Evolutionary conservation across 2,329 filamentous ascomycete genomes (phyloP).

Genomic region (Colletotrichum sp.): DNA sequence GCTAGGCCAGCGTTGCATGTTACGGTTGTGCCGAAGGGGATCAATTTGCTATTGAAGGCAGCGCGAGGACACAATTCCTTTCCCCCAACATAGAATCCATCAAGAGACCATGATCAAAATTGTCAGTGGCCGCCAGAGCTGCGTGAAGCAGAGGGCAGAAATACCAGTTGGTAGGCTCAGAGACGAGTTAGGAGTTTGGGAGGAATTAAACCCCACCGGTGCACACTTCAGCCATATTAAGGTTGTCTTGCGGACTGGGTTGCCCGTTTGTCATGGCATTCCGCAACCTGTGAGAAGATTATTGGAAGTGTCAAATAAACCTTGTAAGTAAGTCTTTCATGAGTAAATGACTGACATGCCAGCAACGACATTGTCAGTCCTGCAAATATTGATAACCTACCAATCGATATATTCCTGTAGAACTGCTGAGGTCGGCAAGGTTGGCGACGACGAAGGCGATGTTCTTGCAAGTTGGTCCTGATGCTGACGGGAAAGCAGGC

Average conservation of each 20-base stretch:
- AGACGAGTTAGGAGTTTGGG: not conserved
- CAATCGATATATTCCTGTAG: not conserved
- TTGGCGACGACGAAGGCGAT: fast-evolving
- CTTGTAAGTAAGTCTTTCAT: not conserved
- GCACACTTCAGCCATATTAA: not conserved
- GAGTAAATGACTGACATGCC: fast-evolving
- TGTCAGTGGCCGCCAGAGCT: not conserved
- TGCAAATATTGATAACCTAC: not conserved
- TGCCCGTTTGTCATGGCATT: not conserved
- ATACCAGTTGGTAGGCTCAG: not conserved
- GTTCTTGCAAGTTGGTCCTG: not conserved
- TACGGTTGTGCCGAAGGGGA: not conserved
- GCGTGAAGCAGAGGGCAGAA: not conserved
- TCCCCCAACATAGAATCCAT: not conserved
- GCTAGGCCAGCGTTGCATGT: not conserved
- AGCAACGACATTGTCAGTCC: not conserved
- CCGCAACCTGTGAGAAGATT: not conserved
- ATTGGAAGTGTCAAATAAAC: fast-evolving
- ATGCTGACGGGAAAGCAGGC: not conserved
- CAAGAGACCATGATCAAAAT: not conserved
- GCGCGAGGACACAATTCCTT: not conserved
- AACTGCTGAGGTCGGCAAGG: not conserved
- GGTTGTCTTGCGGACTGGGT: not conserved
- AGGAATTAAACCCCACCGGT: not conserved
- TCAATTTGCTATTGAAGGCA: not conserved